Evolutionary conservation across 2,329 filamentous ascomycete genomes (phyloP), one percentile per base, ranked within the genome.

Genomic region (Exophiala calicioides): DNA sequence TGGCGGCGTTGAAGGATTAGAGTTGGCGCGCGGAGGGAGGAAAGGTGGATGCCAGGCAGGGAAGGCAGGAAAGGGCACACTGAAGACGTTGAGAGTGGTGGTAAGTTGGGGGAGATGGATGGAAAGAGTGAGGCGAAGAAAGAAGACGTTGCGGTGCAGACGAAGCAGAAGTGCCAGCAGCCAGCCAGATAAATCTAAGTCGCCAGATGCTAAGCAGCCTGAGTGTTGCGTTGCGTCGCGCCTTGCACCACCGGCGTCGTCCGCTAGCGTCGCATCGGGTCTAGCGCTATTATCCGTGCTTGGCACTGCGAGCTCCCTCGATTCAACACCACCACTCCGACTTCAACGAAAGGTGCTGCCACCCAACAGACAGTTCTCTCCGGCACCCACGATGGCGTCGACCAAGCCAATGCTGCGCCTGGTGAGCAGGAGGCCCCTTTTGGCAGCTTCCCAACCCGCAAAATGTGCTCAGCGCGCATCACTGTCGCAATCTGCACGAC

Each of bases 331-430:
- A 15, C 20, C 31, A 7, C 29, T 5, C 10, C 18, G 15, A 27
- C 20, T 8, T 20, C n/a, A 31, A 24, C 23, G 33, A 19, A 15
- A n/a, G 24, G n/a, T 18, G 5, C 16, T 38, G 23, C 35, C 15
- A n/a, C 27, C 12, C 15, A 16, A 41, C 10, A 24, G 24, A 13
- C 16, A 42, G 23, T 21, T 15, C 7, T 34, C n/a, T 34, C 16
- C 19, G 26, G 19, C 30, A 19, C 31, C 26, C 27, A 40, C 20
- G 12, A 73, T 73, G 70, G 68, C 70, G 56, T 68, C 69, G 57
- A 60, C 70, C 60, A 69, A 71, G 56, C 67, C 69, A 47, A 51
- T 72, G 56, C 62, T 73, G 65, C 69, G 70, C 53, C 60, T 73
- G 57, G 63, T 68, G 34, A 58, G 65, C 58, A 63, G 65, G 44